Evolutionary conservation across 306 rosid species (phyloP).

Genomic region (Casuarina equisetifolia): DNA sequence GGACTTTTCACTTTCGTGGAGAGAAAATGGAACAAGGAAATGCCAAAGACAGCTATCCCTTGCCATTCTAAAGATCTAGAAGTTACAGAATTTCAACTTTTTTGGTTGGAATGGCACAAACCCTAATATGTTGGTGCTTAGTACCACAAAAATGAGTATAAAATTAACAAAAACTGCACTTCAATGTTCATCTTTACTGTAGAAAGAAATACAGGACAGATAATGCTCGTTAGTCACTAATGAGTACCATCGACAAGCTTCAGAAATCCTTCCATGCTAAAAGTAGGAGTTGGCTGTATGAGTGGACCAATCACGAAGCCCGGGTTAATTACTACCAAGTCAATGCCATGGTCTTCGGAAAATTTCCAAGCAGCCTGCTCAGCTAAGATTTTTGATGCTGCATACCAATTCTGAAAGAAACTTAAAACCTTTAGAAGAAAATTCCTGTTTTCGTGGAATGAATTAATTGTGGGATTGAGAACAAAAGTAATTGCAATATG

Average conservation of each 20-base stretch:
- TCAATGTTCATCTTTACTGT: not conserved
- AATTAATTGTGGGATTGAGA: not conserved
- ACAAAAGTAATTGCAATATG: not conserved
- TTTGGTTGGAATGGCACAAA: too few relatives aligned
- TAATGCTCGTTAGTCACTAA: not conserved
- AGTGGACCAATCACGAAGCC: constrained; percentile 25
- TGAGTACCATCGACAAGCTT: not conserved
- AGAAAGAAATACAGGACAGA: not conserved
- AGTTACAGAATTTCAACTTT: too few relatives aligned
- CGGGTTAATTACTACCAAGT: constrained; percentile 28
- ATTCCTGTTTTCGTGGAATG: not conserved
- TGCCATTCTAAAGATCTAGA: too few relatives aligned
- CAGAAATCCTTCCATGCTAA: not conserved
- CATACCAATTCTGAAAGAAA: constrained; percentile 23
- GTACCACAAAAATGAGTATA: not conserved
- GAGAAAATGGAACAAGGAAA: not conserved
- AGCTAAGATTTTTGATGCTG: constrained; percentile 28
- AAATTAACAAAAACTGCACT: not conserved
- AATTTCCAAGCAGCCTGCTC: constrained; percentile 41
- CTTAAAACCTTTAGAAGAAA: not conserved
- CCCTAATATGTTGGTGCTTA: not conserved
- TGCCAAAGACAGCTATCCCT: constrained; percentile 3
- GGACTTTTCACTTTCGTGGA: not conserved
- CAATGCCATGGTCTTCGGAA: constrained; percentile 23
- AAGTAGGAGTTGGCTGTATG: constrained; percentile 26